Conservation (phyloP, 495 filamentous ascomycete species). For the Penicillium atrosanguineum region DNA sequence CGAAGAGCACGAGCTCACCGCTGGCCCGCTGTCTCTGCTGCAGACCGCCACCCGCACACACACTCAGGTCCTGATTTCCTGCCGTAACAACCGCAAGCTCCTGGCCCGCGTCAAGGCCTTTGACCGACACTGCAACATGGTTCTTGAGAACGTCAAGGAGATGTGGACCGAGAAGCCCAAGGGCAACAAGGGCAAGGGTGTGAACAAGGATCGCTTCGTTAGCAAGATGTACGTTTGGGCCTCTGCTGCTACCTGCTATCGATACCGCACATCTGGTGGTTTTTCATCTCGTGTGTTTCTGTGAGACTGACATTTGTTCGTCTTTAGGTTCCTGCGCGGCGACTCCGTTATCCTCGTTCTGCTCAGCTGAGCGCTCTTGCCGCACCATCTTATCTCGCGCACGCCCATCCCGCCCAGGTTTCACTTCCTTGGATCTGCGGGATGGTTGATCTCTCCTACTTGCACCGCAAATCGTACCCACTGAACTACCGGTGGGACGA, state of each 20-base stretch:
- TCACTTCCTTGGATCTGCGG: conserved; percentile 12
- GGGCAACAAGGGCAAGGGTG: conserved; percentile 82
- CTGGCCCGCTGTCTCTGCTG: conserved; percentile 84
- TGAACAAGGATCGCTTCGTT: conserved; percentile 98
- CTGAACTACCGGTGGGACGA: conserved; percentile 1
- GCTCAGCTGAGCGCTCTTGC: conserved; percentile 59
- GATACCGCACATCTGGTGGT: not conserved
- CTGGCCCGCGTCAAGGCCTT: conserved; percentile 81
- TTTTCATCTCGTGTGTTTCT: not conserved
- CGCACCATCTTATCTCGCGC: conserved; percentile 9
- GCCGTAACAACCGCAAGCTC: conserved; percentile 84
- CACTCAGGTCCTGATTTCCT: conserved; percentile 86
- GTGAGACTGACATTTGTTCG: not conserved
- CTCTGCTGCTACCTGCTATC: not conserved
- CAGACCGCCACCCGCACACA: conserved; percentile 86
- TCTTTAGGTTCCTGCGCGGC: conserved; percentile 80
- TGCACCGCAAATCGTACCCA: conserved; percentile 13
- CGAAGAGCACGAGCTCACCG: conserved; percentile 87
- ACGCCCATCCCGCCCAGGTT: conserved; percentile 17
- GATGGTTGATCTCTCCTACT: conserved; percentile 14
- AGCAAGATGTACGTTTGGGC: conserved; percentile 81
- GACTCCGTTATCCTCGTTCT: conserved; percentile 93
- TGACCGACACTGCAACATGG: conserved; percentile 96
- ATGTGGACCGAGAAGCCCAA: conserved; percentile 98
- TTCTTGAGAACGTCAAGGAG: conserved; percentile 97